A percentile compares a stretch with the other conserved stretches of the same genome.
These are phyloP conservation scores for Aspergillus heteromorphus DNA, from an alignment of 495 filamentous ascomycete genomes.

Conservation along the genomic window DNA sequence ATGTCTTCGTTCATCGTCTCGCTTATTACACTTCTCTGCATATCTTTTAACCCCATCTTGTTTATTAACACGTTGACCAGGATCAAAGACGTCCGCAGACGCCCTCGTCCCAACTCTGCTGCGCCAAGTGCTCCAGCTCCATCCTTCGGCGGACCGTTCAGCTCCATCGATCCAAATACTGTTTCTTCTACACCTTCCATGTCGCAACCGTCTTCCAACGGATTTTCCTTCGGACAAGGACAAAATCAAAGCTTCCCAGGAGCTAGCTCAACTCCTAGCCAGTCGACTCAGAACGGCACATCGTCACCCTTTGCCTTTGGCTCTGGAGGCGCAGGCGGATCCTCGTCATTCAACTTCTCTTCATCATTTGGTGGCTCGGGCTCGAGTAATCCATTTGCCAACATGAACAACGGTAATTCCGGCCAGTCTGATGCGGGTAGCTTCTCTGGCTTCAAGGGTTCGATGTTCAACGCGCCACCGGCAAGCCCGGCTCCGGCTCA, in stretches of 20 bases:
- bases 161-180: constrained; percentile 23
- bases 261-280: constrained; percentile 22
- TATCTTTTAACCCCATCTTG: constrained; percentile 1
- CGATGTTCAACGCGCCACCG: constrained; percentile 27
- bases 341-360: constrained; percentile 36
- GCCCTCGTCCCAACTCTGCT: constrained; percentile 20
- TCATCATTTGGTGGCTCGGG: constrained; percentile 22
- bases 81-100: constrained; percentile 33
- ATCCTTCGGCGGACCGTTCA: constrained; percentile 26
- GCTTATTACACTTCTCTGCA: not conserved
- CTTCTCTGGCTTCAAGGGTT: constrained; percentile 28
- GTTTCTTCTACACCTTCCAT: constrained; percentile 23
- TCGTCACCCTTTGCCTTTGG: constrained; percentile 38
- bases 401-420: constrained; percentile 19
- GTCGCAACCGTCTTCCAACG: constrained; percentile 25
- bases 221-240: constrained; percentile 44
- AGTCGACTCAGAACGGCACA: constrained; percentile 25
- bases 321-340: constrained; percentile 12
- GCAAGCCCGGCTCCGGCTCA: constrained; percentile 15
- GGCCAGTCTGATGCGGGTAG: constrained; percentile 10
- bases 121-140: constrained; percentile 17
- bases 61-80: constrained; percentile 18
- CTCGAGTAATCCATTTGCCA: constrained; percentile 40
- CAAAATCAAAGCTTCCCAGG: constrained; percentile 47
- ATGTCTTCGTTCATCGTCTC: not conserved